Evolutionary conservation across 2,329 filamentous ascomycete species (phyloP), one percentile per base, ranked within the genome.

Genomic region (Botrytis fragariae): DNA sequence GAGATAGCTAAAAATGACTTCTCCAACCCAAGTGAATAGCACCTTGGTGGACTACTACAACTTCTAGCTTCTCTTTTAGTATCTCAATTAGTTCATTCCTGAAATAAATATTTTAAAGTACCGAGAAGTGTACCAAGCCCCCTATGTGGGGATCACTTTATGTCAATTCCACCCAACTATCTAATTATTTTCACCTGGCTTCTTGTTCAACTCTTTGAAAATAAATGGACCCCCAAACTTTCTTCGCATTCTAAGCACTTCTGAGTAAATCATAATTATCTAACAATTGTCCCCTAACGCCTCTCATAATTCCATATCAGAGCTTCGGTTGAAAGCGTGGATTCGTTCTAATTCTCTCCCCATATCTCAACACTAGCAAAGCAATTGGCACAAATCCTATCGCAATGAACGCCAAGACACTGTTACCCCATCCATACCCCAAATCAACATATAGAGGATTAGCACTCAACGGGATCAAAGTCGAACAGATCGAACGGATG

Each of bases 261-360:
- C 44, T 35, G 5, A 32, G 29, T 20, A 44, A 8, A 20, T 29
- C 18, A 22, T 4, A 25, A 63, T 10, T 44, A 44, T 20, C n/a
- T 32, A 32, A 45, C 20, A 32, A 20, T 10, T 57, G n/a, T 29
- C 7, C 16, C 25, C 37, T 8, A 8, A 29, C 16, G 3, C 4
- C n/a, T 54, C 22, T 37, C 32, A 39, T 18, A 37, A 1, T 35
- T n/a, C 12, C 2, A 45, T 14, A 20, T 67, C 45, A 71, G n/a
- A 70, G 57, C 29, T 70, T 44, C 25, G 68, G 32, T 10, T 70
- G 68, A 45, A 70, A 70, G 29, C 42, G 51, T 14, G 51, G 37
- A 67, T 67, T 67, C 25, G 44, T 67, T 63, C 68, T 62, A 44
- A 70, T 70, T 8, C 68, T 44, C 32, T 70, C 68, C 25, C 54